Evolutionary conservation across 495 filamentous ascomycete genomes (phyloP), one percentile per base, ranked within the genome.

Genomic region (Aspergillus kassunensis): DNA sequence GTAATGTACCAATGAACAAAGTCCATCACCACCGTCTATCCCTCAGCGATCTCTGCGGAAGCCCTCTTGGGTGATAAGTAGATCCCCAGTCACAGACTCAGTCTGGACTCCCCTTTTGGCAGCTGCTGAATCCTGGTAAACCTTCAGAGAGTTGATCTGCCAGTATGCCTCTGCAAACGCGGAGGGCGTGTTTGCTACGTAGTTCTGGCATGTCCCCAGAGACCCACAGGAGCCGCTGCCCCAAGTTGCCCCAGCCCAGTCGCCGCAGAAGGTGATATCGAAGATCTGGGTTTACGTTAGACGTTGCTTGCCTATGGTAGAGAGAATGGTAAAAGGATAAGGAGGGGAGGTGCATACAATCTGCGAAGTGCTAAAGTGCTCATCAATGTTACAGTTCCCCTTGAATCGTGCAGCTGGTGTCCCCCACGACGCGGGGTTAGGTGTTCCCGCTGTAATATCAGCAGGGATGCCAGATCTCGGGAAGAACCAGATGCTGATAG

Each of bases 181-280:
- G 5, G 60, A 40, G 0, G 80, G 80, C 58, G 86, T 82, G 55
- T 85, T 82, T 29, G 78, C 73, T 13, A 88, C 85, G 54, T 76
- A 84, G 41, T 81, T 73, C 10, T 72, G 67, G 66, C 86, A 89
- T 29, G 77, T 78, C 30, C 68, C 69, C 11, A 65, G 54, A 42
- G 69, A 60, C 53, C 70, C 52, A 39, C 66, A 69, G 36, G 54
- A 53, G 6, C 52, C 23, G 15, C 53, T 55, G 12, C 51, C 44
- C 72, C 71, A 80, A 52, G 75, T 70, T 1, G 53, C 54, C 29
- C 80, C 78, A 6, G 84, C 84, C 75, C 82, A 84, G 49, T 80
- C 73, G 3, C 87, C 85, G 59, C 85, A 89, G 54, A 90, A 78
- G 52, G 85, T 80, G 31, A 81, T 84, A 55, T 88, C 82, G 36